Base-by-base conservation (phyloP, 2,329 filamentous ascomycete species). In the Neofusicoccum sp. region DNA sequence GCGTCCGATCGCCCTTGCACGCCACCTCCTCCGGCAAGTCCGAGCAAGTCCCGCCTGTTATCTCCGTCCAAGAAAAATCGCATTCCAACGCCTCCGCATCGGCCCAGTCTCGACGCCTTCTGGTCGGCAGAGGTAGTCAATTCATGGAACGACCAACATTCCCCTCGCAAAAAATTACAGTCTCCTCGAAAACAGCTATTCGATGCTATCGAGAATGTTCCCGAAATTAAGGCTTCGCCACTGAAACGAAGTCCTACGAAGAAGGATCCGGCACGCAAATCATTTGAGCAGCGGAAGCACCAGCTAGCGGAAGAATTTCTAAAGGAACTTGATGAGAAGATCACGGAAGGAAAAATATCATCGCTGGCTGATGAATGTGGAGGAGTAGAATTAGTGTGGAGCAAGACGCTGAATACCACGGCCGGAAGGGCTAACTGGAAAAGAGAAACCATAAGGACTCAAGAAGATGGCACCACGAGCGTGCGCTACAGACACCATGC, bases 371-470 rank as follows among this genome's bases (percentile, higher is more conserved):
- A 79, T 2, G 74, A 79, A 0, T 89, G 89, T 0, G 89, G 90
- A 16, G 90, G 90, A 1, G 81, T 93, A 48, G 83, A 84, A 60
- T 80, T 93, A 38, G 75, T 84, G 44, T 95, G 90, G 90, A 87
- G 82, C 63, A 90, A 89, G 66, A 90, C 85, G n/a, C 83, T 95
- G 56, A 89, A 88, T 70, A 89, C 88, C 1, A 93, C 90, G 0
- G 90, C 90, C 12, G 90, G 90, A 36, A 74, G 80, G 31, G 80
- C 80, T 34, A 80, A 80, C 62, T 82, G 80, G 80, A 75, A 74
- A 9, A 72, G 77, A 54, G 78, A 81, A 66, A 75, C 72, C 16
- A 72, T 76, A 20, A 75, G 73, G 51, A 65, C 71, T 1, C 71
- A 68, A 45, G 70, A 65, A 9, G 63, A 71, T 30, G 34, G 61